Percentiles rank a stretch among this genome's conserved stretches.
Conservation (phyloP, 2,329 filamentous ascomycete genomes). For the Cadophora sp. region DNA sequence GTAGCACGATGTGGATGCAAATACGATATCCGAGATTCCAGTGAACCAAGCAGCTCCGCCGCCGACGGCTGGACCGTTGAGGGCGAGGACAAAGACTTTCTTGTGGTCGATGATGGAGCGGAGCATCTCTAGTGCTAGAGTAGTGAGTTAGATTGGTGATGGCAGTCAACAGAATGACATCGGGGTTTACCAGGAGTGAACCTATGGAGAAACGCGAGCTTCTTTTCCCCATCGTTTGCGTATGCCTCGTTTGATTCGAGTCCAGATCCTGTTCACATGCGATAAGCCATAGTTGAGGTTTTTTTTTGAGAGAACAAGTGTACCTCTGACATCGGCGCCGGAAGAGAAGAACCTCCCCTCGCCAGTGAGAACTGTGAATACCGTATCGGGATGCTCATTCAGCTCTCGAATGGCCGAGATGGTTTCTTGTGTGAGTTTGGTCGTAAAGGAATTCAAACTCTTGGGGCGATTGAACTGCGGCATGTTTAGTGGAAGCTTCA, state of each 20-base stretch:
- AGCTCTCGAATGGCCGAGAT: constrained; percentile 53
- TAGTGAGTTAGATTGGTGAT: not conserved
- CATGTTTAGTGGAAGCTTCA: constrained; percentile 48
- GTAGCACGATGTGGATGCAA: constrained; percentile 53
- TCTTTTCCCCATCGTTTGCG: constrained; percentile 39
- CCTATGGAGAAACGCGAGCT: constrained; percentile 36
- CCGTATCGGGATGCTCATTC: constrained; percentile 54
- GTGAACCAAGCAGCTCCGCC: constrained; percentile 59
- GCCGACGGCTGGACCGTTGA: constrained; percentile 58
- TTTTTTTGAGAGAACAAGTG: not conserved
- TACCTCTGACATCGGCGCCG: constrained; percentile 55
- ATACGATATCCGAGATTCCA: constrained; percentile 56
- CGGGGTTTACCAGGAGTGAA: constrained; percentile 34
- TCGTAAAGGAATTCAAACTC: constrained; percentile 55
- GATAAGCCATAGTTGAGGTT: not conserved
- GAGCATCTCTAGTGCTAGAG: constrained; percentile 47
- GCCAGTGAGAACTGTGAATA: constrained; percentile 58
- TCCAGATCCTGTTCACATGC: constrained; percentile 20
- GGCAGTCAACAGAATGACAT: too few species aligned
- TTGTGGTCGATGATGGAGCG: constrained; percentile 56
- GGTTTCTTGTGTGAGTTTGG: constrained; percentile 51
- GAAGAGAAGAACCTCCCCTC: constrained; percentile 58
- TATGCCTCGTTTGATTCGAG: constrained; percentile 25
- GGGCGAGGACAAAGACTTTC: constrained; percentile 57
- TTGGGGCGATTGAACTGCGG: constrained; percentile 55